phyloP scores from a whole-genome alignment of 108 stramenopile genomes.

The Nannochloropsis gaditana region DNA sequence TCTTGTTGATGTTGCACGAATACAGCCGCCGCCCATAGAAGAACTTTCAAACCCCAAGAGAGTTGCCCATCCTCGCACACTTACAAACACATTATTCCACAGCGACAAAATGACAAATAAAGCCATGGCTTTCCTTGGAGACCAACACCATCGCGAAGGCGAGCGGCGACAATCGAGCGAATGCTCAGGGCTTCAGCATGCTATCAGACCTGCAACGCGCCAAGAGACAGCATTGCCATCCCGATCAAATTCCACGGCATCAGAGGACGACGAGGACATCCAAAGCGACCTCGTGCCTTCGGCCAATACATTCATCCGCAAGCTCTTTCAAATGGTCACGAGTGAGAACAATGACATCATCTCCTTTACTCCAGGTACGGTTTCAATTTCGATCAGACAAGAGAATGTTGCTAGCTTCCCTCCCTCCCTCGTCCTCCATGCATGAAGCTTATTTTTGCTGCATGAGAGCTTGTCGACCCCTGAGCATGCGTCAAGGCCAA shows the following conservation, averaged over 20 bases:
- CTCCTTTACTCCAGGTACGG: slow-evolving; percentile 42
- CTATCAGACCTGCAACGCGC: not conserved
- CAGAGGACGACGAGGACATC: not conserved
- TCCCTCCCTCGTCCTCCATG: not conserved
- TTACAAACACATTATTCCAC: not conserved
- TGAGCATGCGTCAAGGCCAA: not conserved
- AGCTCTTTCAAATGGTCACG: slow-evolving; percentile 50
- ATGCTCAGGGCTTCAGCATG: no score
- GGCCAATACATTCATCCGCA: slow-evolving; percentile 33
- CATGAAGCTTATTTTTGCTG: no score
- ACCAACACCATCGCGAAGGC: not conserved
- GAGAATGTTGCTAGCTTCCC: not conserved
- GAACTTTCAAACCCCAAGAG: slow-evolving; percentile 20
- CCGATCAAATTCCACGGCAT: not conserved
- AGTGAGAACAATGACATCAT: slow-evolving; percentile 47
- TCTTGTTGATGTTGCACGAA: not conserved
- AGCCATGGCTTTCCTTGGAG: not conserved
- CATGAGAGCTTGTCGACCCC: no score
- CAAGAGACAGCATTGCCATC: not conserved
- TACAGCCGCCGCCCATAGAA: not conserved
- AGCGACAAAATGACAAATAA: not conserved
- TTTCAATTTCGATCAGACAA: not conserved
- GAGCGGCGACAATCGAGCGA: no score
- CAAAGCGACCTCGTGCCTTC: not conserved
- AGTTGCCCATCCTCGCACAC: slow-evolving; percentile 25